Evolutionary conservation across 306 rosid species (phyloP), one percentile per base, ranked within the genome.

Genomic region (Geum urbanum): DNA sequence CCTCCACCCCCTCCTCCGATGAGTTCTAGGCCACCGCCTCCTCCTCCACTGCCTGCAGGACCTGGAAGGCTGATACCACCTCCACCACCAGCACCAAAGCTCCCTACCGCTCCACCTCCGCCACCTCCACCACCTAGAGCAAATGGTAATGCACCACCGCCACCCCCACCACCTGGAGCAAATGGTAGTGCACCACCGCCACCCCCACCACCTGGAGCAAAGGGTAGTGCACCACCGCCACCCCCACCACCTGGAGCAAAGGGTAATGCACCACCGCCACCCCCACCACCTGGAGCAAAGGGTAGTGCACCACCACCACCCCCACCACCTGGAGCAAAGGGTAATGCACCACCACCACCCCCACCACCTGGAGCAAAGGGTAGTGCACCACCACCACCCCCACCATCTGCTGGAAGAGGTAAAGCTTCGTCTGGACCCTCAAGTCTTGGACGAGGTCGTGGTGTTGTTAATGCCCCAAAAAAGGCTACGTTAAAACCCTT

Each of bases 401-500:
- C 84, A 8, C 84, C 81, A 27, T 65, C 83, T 9, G 44, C 51
- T 63, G 81, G 71, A 40, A 83, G 74, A 66, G 87, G 84, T 14
- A 83, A 69, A 59, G 52, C 75, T 57, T 72, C 85, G 79, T 78
- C 67, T 69, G 84, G 82, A 74, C 57, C 90, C 51, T 56, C 86
- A 69, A 78, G 53, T 77, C 76, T 84, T 53, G 98, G 84, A 72
- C 84, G 82, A 83, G 91, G 90, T 60, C 82, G 92, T 71, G 91
- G 77, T 60, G 70, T 77, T 76, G 67, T 67, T 68, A 83, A 6
- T 85, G 82, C 92, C 65, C 94, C 91, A 8, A 90, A 94, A 80
- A 94, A 83, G 80, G 67, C 77, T 83, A 71, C 86, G 5, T 80
- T 94, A 60, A 94, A 88, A 84, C 96, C 97, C 57, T 67, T 94